phyloP scores from a whole-genome alignment of 495 filamentous ascomycete species.

The Pseudoneurospora amorphoporcata region DNA sequence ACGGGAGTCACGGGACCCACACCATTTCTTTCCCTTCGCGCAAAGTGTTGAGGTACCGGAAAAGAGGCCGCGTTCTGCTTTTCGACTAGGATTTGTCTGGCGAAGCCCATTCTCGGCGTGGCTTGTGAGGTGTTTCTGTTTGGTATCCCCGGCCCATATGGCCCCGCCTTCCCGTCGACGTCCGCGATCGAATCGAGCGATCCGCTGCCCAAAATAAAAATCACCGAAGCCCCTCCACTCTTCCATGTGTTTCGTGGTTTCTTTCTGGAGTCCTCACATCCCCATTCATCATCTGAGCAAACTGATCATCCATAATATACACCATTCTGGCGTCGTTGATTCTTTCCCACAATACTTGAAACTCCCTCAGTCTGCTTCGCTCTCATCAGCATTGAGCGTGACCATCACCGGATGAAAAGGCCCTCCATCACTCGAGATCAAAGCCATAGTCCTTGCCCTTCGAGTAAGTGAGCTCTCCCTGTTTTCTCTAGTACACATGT shows the following conservation, averaged over 20 bases:
- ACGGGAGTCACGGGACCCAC: not conserved
- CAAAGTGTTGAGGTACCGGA: not conserved
- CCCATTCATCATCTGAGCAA: not conserved
- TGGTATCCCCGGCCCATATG: not conserved
- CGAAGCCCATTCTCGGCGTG: not conserved
- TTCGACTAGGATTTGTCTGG: not conserved
- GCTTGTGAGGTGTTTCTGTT: not conserved
- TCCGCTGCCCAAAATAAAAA: slow-evolving; percentile 4
- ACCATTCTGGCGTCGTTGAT: not conserved
- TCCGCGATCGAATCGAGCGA: slow-evolving; percentile 10
- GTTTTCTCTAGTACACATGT: not conserved
- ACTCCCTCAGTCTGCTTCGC: not conserved
- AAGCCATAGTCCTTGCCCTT: not conserved
- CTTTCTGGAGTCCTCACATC: slow-evolving; percentile 1
- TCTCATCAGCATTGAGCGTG: not conserved
- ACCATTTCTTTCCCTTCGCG: not conserved
- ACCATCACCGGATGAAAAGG: not conserved
- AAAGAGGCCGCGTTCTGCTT: not conserved
- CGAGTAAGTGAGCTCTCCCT: not conserved
- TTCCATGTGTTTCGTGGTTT: slow-evolving; percentile 11
- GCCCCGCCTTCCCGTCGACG: slow-evolving; percentile 6
- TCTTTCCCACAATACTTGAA: not conserved
- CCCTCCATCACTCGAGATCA: not conserved
- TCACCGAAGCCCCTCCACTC: slow-evolving; percentile 9
- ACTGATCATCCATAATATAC: not conserved